These are phyloP conservation scores for Ustilago bromivora DNA, from an alignment of 1,284 basidiomycete species.

Conservation along the genomic window DNA sequence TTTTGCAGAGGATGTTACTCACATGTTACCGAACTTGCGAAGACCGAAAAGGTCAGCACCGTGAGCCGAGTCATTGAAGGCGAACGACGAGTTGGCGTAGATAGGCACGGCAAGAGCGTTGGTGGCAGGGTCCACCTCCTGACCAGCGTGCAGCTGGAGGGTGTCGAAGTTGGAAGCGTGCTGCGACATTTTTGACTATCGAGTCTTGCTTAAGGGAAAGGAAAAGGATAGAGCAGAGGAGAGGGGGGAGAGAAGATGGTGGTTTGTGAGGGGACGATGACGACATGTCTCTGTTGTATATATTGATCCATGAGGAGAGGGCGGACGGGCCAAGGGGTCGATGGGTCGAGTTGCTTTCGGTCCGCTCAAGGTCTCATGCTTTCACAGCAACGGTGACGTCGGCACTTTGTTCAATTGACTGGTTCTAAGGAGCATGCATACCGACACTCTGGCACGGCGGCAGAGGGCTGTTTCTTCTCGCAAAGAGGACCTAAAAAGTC, in stretches of 20 bases:
- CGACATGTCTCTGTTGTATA: constrained; percentile 8
- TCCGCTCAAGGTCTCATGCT: background rate
- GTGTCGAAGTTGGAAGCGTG: constrained; percentile 67
- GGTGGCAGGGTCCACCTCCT: constrained; percentile 78
- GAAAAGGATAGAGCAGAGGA: constrained; percentile 1
- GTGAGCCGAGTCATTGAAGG: constrained; percentile 73
- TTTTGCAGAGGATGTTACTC: constrained; percentile 21
- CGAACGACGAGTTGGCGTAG: constrained; percentile 72
- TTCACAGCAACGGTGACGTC: constrained; percentile 2
- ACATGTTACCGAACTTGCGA: constrained; percentile 75
- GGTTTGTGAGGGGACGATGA: background rate
- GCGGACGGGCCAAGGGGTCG: constrained; percentile 9
- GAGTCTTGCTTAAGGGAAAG: constrained; percentile 5
- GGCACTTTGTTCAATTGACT: constrained; percentile 3
- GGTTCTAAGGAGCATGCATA: background rate
- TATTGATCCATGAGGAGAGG: constrained; percentile 20
- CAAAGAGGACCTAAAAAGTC: background rate
- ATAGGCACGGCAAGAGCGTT: constrained; percentile 85
- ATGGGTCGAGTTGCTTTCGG: constrained; percentile 4
- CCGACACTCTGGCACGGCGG: constrained; percentile 22
- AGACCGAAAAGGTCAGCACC: constrained; percentile 85
- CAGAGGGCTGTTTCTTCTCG: constrained; percentile 9
- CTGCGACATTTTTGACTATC: constrained; percentile 24
- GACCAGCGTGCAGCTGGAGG: constrained; percentile 80
- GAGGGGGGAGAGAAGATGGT: constrained; percentile 1